Conservation (phyloP, 2,329 filamentous ascomycete species). For the Colletotrichum echinochloae region DNA sequence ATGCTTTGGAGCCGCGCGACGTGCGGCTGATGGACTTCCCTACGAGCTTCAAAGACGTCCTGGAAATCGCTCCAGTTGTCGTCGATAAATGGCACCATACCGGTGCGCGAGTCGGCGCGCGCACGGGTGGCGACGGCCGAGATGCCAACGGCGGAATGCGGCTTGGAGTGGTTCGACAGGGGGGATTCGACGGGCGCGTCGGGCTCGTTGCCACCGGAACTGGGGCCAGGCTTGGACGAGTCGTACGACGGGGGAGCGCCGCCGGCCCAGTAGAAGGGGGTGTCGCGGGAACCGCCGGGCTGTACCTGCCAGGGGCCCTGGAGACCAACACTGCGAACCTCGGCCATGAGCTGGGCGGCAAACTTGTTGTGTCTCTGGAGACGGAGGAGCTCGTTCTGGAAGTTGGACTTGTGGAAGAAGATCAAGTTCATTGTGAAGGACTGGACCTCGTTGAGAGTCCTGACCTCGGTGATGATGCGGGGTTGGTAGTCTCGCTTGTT, state of each 20-base stretch:
- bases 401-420: constrained; percentile 98
- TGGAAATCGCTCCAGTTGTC: constrained; percentile 55
- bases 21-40: constrained; percentile 50
- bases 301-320: constrained; percentile 75
- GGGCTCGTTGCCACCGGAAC: constrained; percentile 40
- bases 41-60: constrained; percentile 60
- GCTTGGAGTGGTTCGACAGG: constrained; percentile 43
- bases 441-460: constrained; percentile 83
- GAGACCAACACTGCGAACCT: constrained; percentile 86
- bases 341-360: constrained; percentile 88
- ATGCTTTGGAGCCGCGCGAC: constrained; percentile 39
- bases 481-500: constrained; percentile 92
- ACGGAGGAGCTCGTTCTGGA: constrained; percentile 93
- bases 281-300: constrained; percentile 76
- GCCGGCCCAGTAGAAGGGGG: constrained; percentile 69
- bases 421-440: constrained; percentile 90
- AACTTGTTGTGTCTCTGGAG: constrained; percentile 94
- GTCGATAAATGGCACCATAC: constrained; percentile 46
- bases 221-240: constrained; percentile 43
- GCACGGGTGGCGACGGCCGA: constrained; percentile 45
- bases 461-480: constrained; percentile 88
- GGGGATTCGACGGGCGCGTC: constrained; percentile 19
- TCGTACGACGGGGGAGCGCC: constrained; percentile 51
- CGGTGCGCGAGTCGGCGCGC: constrained; percentile 38
- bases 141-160: constrained; percentile 46